Conservation (phyloP, 345 rosid genomes). For the Raphanus sativus region DNA sequence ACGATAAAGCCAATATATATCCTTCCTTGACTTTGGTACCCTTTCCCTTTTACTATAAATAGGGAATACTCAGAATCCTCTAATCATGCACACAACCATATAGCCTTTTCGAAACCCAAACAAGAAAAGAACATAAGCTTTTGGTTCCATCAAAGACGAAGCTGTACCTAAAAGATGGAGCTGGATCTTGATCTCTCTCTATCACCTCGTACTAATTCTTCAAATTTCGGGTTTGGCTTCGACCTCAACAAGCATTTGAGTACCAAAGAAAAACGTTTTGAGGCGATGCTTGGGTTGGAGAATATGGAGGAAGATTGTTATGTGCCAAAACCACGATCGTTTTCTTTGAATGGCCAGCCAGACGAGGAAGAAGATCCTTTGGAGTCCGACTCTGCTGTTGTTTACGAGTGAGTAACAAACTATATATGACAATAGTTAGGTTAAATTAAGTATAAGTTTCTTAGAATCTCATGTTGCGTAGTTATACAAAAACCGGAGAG, state of each 20-base stretch:
- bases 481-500: background rate
- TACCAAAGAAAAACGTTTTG: slow-evolving; percentile 4
- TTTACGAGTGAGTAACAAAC: slow-evolving; percentile 41
- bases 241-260: slow-evolving; percentile 31
- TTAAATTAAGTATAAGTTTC: background rate
- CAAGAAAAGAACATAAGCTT: slow-evolving; percentile 8
- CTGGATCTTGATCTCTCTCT: slow-evolving; percentile 40
- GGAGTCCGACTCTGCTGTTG: slow-evolving; percentile 35
- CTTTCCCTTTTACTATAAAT: slow-evolving; percentile 29
- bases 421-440: background rate
- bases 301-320: background rate
- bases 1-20: slow-evolving; percentile 14
- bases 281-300: background rate
- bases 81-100: background rate
- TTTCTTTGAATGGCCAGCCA: slow-evolving; percentile 47
- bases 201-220: slow-evolving; percentile 22
- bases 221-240: slow-evolving; percentile 25
- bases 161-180: slow-evolving; percentile 19
- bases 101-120: slow-evolving; percentile 17
- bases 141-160: slow-evolving; percentile 23
- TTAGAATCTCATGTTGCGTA: background rate
- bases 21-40: slow-evolving; percentile 19
- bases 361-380: slow-evolving; percentile 50
- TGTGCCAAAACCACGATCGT: background rate
- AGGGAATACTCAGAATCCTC: slow-evolving; percentile 18